Percentiles rank a stretch among this genome's conserved stretches.
Evolutionary conservation across 352 stramenopile species (phyloP).

Genomic region (Hyaloperonospora arabidopsidis): DNA sequence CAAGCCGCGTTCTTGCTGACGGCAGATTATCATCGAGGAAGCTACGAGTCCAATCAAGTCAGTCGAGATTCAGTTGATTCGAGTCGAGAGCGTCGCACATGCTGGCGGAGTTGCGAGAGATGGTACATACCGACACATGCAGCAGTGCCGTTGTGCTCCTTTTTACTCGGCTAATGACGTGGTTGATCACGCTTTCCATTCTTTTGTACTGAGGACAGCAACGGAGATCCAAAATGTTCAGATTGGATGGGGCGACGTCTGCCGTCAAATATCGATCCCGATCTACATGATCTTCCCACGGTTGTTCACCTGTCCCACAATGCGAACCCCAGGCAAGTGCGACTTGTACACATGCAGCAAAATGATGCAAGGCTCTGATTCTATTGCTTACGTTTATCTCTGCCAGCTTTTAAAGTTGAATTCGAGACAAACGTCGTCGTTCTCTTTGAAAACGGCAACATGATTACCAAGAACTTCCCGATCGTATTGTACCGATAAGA

Average conservation of each 20-base stretch:
- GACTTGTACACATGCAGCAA: neutral
- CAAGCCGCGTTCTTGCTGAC: neutral
- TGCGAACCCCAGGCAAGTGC: constrained; percentile 60
- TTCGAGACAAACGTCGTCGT: constrained; percentile 91
- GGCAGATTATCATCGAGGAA: constrained; percentile 69
- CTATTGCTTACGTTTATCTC: constrained; percentile 1
- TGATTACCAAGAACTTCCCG: constrained; percentile 87
- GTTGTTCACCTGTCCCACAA: constrained; percentile 89
- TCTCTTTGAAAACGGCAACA: constrained; percentile 87
- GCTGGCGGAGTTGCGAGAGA: constrained; percentile 73
- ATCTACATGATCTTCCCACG: constrained; percentile 93
- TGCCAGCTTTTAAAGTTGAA: constrained; percentile 83
- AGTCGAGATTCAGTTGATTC: constrained; percentile 87
- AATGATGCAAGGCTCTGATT: neutral
- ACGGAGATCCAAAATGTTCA: constrained; percentile 93
- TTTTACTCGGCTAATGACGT: neutral
- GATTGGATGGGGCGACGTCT: constrained; percentile 88
- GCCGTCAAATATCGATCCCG: constrained; percentile 82
- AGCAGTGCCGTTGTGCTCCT: neutral
- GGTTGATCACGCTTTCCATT: too few relatives aligned
- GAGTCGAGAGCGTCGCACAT: constrained; percentile 81
- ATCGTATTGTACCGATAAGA: constrained; percentile 75
- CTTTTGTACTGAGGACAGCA: constrained; percentile 29
- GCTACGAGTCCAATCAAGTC: constrained; percentile 75
- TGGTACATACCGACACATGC: constrained; percentile 25